These are phyloP conservation scores for Psidium guajava DNA, from an alignment of 345 rosid species.

Conservation along the genomic window DNA sequence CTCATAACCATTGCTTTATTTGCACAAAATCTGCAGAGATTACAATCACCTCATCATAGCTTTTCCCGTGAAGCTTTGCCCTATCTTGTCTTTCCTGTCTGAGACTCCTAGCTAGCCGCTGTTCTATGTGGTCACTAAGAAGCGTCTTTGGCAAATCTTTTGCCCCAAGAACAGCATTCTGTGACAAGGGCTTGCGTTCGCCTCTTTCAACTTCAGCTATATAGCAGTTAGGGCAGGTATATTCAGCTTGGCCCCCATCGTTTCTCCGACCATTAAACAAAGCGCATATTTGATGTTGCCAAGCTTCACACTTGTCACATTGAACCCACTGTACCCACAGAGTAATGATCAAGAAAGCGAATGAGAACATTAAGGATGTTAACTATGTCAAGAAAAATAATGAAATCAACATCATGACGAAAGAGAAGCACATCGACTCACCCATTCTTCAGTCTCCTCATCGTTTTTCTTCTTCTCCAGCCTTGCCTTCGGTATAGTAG, in stretches of 20 bases:
- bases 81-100: slow-evolving; percentile 77
- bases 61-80: slow-evolving; percentile 67
- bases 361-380: background rate
- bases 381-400: slow-evolving; percentile 2
- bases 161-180: slow-evolving; percentile 97
- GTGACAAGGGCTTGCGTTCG: slow-evolving; percentile 87
- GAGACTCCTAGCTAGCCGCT: slow-evolving; percentile 59
- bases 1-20: background rate
- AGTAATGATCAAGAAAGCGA: background rate
- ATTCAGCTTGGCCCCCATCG: slow-evolving; percentile 99
- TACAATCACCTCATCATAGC: slow-evolving; percentile 73
- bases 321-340: slow-evolving; percentile 81
- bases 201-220: slow-evolving; percentile 79
- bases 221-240: slow-evolving; percentile 98
- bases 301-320: slow-evolving; percentile 98
- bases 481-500: slow-evolving; percentile 45
- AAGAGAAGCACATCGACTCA: slow-evolving; percentile 11
- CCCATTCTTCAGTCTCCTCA: slow-evolving; percentile 99
- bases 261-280: slow-evolving; percentile 95
- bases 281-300: slow-evolving; percentile 99
- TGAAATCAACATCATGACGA: background rate
- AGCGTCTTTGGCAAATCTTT: slow-evolving; percentile 91
- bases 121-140: slow-evolving; percentile 96
- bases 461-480: slow-evolving; percentile 98
- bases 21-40: background rate